Percentiles rank a stretch among this genome's conserved stretches.
Conservation (phyloP, 2,329 filamentous ascomycete genomes). For the Colletotrichum viniferum region DNA sequence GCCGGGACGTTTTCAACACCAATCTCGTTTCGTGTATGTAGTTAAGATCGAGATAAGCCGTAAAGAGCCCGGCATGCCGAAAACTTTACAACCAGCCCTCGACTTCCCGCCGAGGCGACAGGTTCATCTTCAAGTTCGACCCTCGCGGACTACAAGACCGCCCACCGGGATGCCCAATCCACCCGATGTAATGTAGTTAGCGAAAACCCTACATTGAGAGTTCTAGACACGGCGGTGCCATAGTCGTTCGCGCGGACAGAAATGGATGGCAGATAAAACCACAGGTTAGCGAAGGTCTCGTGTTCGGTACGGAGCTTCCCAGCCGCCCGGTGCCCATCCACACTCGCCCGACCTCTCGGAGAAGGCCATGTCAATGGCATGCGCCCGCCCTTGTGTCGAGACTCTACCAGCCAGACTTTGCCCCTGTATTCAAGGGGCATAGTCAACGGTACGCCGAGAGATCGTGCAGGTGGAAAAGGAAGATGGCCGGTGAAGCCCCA, state of each 20-base stretch:
- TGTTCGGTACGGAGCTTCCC: neutral
- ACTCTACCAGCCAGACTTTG: neutral
- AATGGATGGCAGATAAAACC: neutral
- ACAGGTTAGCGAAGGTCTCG: neutral
- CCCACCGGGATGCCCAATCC: neutral
- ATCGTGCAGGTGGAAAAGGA: neutral
- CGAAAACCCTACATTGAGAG: neutral
- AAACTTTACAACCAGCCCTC: neutral
- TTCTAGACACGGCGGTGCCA: neutral
- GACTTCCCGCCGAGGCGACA: neutral
- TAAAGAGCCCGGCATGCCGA: neutral
- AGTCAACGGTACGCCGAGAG: neutral
- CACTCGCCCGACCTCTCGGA: neutral
- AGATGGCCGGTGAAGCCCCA: neutral
- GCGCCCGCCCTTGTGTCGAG: neutral
- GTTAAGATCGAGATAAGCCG: neutral
- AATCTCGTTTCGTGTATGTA: neutral
- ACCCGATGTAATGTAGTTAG: neutral
- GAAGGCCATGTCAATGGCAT: neutral
- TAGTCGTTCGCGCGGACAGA: neutral
- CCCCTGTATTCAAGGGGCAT: neutral
- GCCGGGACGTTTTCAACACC: neutral
- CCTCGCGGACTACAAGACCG: neutral
- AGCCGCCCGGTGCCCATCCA: neutral
- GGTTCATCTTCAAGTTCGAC: neutral